Percentiles rank a stretch among this genome's conserved stretches.
These are phyloP conservation scores for Trametes cinnabarina DNA, from an alignment of 768 basidiomycete species.

Conservation along the genomic window DNA sequence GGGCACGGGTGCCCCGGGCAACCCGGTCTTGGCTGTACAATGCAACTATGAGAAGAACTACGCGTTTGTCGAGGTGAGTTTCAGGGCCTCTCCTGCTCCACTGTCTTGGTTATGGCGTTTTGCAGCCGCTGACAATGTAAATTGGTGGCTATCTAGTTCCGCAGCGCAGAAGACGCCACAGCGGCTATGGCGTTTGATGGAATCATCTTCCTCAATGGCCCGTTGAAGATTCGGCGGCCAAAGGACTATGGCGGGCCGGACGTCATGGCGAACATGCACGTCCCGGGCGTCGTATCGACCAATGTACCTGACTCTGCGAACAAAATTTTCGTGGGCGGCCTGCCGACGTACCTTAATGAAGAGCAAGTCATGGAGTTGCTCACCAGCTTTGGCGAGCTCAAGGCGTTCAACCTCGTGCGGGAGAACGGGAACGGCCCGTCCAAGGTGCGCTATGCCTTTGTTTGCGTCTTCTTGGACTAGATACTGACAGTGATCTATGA, in stretches of 20 bases:
- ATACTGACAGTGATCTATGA: constrained; percentile 2
- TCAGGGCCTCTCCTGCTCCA: background rate
- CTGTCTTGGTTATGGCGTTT: background rate
- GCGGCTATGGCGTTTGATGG: constrained; percentile 97
- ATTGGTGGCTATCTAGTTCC: constrained; percentile 63
- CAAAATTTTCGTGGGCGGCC: constrained; percentile 96
- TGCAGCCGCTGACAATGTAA: constrained; percentile 9
- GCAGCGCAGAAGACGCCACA: constrained; percentile 94
- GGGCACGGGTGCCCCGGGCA: constrained; percentile 79
- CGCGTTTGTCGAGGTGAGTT: constrained; percentile 90
- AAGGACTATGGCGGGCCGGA: constrained; percentile 91
- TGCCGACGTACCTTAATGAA: constrained; percentile 94
- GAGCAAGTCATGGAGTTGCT: constrained; percentile 98
- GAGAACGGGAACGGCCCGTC: constrained; percentile 87
- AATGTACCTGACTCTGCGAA: constrained; percentile 97
- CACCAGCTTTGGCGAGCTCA: constrained; percentile 96
- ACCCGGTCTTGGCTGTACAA: constrained; percentile 90
- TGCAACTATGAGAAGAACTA: constrained; percentile 99
- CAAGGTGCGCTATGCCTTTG: constrained; percentile 51
- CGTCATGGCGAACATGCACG: constrained; percentile 64
- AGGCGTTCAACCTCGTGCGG: constrained; percentile 96
- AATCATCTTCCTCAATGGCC: constrained; percentile 90
- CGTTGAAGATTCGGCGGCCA: constrained; percentile 96
- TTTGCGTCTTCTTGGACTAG: background rate
- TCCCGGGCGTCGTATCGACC: constrained; percentile 94